Conservation (phyloP, 495 filamentous ascomycete genomes). For the Niebla homalea region DNA sequence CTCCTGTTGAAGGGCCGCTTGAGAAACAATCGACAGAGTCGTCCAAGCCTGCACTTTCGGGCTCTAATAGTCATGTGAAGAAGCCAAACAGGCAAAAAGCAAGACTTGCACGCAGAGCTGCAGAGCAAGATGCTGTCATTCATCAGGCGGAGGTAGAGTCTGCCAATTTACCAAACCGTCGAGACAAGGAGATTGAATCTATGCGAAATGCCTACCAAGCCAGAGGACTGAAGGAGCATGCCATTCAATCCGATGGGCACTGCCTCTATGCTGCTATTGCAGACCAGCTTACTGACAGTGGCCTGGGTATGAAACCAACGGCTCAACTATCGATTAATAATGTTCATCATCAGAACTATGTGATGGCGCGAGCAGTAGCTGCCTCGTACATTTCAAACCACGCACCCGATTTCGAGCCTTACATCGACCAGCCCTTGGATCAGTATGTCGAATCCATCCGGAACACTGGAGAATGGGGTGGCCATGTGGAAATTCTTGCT, state of each 20-base stretch:
- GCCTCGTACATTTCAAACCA: conserved; percentile 45
- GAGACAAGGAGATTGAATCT: conserved; percentile 51
- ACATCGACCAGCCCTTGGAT: conserved; percentile 70
- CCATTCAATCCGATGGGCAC: conserved; percentile 82
- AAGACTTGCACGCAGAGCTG: conserved; percentile 73
- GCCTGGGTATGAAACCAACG: conserved; percentile 32
- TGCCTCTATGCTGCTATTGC: conserved; percentile 92
- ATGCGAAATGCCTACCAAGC: conserved; percentile 54
- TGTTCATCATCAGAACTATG: conserved; percentile 3
- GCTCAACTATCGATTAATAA: conserved; percentile 8
- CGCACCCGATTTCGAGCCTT: conserved; percentile 50
- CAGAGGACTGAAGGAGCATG: conserved; percentile 54
- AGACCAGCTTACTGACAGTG: conserved; percentile 50
- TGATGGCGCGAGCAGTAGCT: conserved; percentile 27
- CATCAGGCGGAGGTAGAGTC: conserved; percentile 63
- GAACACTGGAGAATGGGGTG: conserved; percentile 93
- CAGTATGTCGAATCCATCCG: conserved; percentile 63
- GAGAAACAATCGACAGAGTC: not conserved
- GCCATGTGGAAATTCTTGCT: conserved; percentile 77
- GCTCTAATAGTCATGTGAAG: conserved; percentile 27
- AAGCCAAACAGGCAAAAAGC: conserved; percentile 89
- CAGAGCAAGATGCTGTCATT: conserved; percentile 59
- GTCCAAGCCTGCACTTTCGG: conserved; percentile 8
- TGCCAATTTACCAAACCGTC: conserved; percentile 55
- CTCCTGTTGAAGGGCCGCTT: not conserved